Conservation (phyloP, 305 asterid genomes). For the Solanum aculeatissimum region DNA sequence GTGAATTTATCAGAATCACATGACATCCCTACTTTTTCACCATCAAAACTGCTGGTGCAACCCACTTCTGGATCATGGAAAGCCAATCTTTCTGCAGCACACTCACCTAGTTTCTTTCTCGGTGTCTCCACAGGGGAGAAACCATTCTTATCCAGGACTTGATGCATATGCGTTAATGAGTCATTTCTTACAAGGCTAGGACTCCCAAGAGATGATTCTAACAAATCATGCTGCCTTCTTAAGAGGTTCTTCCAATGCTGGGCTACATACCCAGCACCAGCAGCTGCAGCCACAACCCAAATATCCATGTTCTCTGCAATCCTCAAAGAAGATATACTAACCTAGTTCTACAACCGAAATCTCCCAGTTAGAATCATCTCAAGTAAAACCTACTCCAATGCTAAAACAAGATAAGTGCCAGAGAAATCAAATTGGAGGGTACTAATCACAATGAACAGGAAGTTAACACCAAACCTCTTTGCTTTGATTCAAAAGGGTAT, state of each 20-base stretch:
- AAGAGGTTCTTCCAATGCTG: constrained; percentile 47
- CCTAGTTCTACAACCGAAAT: neutral
- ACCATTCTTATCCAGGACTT: constrained; percentile 14
- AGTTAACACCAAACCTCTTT: neutral
- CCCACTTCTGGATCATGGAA: constrained; percentile 9
- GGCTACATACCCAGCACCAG: constrained; percentile 63
- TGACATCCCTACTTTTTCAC: constrained; percentile 1
- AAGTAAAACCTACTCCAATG: neutral
- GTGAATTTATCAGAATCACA: neutral
- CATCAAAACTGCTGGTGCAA: constrained; percentile 17
- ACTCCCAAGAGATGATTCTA: constrained; percentile 18
- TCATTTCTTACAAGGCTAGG: constrained; percentile 8
- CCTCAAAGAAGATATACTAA: constrained; percentile 5
- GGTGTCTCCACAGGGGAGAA: constrained; percentile 7
- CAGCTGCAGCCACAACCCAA: constrained; percentile 67
- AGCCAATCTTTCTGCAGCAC: neutral
- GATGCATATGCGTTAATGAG: constrained; percentile 7
- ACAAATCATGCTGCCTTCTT: constrained; percentile 13
- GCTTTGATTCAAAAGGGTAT: neutral
- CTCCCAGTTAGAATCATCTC: neutral
- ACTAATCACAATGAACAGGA: neutral
- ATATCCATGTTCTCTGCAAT: constrained; percentile 39
- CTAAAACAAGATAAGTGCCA: neutral
- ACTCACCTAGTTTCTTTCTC: constrained; percentile 14
- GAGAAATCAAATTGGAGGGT: neutral